Conservation (phyloP, 495 filamentous ascomycete species). For the Podospora appendiculata region DNA sequence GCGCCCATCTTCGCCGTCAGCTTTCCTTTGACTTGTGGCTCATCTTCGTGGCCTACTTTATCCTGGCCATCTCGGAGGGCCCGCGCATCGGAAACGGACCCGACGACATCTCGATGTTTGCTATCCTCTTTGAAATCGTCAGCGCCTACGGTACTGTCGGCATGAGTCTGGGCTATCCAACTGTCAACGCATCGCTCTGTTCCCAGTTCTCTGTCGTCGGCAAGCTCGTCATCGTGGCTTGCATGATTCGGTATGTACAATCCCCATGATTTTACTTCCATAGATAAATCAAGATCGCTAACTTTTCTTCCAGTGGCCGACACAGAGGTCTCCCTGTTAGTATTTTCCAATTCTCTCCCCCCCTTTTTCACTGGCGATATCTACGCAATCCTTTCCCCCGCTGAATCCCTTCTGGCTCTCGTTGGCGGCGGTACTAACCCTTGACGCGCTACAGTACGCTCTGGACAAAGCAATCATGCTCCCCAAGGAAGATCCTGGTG, state of each 20-base stretch:
- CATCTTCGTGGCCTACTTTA: conserved; percentile 80
- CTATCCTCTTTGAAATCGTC: conserved; percentile 82
- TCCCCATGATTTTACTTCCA: too few relatives aligned
- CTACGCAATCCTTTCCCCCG: too few relatives aligned
- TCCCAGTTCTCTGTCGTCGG: conserved; percentile 69
- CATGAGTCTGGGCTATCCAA: conserved; percentile 73
- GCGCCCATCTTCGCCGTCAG: conserved; percentile 79
- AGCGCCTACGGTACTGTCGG: conserved; percentile 94
- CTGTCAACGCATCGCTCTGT: conserved; percentile 68
- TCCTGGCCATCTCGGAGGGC: conserved; percentile 81
- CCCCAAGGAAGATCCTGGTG: neutral
- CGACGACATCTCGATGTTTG: conserved; percentile 73
- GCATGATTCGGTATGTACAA: conserved; percentile 44
- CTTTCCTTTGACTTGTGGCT: conserved; percentile 94
- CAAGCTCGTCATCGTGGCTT: conserved; percentile 89
- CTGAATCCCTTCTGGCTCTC: too few relatives aligned
- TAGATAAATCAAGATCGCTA: too few relatives aligned
- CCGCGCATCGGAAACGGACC: conserved; percentile 30
- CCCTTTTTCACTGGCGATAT: too few relatives aligned
- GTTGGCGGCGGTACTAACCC: too few relatives aligned
- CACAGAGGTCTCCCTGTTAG: too few relatives aligned
- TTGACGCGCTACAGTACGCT: too few relatives aligned
- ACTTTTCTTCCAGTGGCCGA: too few relatives aligned
- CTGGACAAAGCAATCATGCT: neutral
- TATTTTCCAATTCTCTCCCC: too few relatives aligned